Evolutionary conservation across 441 rosid genomes (phyloP).

Genomic region (Erysimum cheiri): DNA sequence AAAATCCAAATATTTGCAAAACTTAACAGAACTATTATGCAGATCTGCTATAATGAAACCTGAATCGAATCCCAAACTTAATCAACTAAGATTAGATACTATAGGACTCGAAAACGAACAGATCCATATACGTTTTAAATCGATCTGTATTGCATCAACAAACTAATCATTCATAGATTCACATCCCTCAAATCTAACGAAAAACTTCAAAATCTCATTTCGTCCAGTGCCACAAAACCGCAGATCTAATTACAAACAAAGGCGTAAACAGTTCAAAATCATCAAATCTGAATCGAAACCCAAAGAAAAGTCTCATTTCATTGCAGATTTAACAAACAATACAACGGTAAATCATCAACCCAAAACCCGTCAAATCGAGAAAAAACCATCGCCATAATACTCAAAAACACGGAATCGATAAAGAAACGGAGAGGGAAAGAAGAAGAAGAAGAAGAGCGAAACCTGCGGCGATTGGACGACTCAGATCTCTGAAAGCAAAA

Average conservation of each 20-base stretch:
- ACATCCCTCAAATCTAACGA: not conserved
- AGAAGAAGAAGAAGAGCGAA: constrained; percentile 24
- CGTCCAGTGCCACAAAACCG: not conserved
- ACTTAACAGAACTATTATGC: not conserved
- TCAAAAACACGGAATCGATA: not conserved
- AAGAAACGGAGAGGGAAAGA: not conserved
- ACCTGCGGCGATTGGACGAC: constrained; percentile 23
- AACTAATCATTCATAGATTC: constrained; percentile 9
- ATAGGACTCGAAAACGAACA: constrained; percentile 4
- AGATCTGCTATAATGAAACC: constrained; percentile 17
- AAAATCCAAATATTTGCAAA: not conserved
- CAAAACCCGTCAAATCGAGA: constrained; percentile 10
- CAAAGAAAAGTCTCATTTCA: constrained; percentile 1
- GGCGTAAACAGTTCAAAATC: not conserved
- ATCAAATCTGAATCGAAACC: constrained; percentile 17
- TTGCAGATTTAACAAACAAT: constrained; percentile 13
- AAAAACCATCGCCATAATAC: not conserved
- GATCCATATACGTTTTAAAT: constrained; percentile 27
- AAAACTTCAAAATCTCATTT: not conserved
- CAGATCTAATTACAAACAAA: constrained; percentile 27
- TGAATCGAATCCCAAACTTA: constrained; percentile 2
- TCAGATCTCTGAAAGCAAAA: constrained; percentile 29
- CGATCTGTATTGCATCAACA: not conserved
- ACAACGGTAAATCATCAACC: not conserved
- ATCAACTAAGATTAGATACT: not conserved